Percentiles rank a stretch among this genome's conserved stretches.
Evolutionary conservation across 2,329 filamentous ascomycete species (phyloP).

Genomic region (Helminthosporium solani): DNA sequence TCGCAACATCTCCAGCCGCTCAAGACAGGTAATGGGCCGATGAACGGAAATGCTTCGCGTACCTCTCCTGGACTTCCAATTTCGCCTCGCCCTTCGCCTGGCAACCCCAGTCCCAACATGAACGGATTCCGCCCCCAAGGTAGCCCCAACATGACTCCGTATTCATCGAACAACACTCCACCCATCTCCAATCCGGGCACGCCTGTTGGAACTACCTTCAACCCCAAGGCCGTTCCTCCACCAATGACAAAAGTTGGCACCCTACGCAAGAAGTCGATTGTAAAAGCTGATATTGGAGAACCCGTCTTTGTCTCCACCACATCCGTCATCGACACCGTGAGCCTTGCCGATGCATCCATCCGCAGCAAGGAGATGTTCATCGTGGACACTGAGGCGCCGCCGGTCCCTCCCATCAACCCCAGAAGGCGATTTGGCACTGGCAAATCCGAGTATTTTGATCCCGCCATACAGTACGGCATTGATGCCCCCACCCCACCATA

Average conservation of each 20-base stretch:
- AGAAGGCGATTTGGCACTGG: slow-evolving; percentile 52
- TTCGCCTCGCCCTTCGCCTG: slow-evolving; percentile 41
- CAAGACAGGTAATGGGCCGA: slow-evolving; percentile 28
- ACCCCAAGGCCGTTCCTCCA: slow-evolving; percentile 27
- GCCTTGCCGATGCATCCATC: slow-evolving; percentile 56
- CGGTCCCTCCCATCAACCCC: slow-evolving; percentile 62
- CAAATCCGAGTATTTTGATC: slow-evolving; percentile 42
- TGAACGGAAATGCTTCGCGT: slow-evolving; percentile 20
- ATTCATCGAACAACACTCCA: slow-evolving; percentile 56
- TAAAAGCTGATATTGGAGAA: slow-evolving; percentile 64
- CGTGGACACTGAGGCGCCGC: slow-evolving; percentile 39
- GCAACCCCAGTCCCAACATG: slow-evolving; percentile 38
- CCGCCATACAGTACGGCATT: slow-evolving; percentile 41
- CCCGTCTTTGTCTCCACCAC: slow-evolving; percentile 57
- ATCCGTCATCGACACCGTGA: slow-evolving; percentile 59
- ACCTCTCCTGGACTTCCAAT: slow-evolving; percentile 36
- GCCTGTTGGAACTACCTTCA: slow-evolving; percentile 40
- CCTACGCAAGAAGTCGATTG: slow-evolving; percentile 58
- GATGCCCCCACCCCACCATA: slow-evolving; percentile 35
- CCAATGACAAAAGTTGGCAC: slow-evolving; percentile 28
- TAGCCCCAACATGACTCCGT: slow-evolving; percentile 48
- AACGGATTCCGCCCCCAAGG: slow-evolving; percentile 42
- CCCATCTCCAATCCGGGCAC: slow-evolving; percentile 51
- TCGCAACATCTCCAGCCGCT: slow-evolving; percentile 41
- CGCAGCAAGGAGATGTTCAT: slow-evolving; percentile 49